Percentiles rank a stretch among this genome's conserved stretches.
phyloP scores from a whole-genome alignment of 1,139 yeast genomes.

The Candida pseudocylindracea region DNA sequence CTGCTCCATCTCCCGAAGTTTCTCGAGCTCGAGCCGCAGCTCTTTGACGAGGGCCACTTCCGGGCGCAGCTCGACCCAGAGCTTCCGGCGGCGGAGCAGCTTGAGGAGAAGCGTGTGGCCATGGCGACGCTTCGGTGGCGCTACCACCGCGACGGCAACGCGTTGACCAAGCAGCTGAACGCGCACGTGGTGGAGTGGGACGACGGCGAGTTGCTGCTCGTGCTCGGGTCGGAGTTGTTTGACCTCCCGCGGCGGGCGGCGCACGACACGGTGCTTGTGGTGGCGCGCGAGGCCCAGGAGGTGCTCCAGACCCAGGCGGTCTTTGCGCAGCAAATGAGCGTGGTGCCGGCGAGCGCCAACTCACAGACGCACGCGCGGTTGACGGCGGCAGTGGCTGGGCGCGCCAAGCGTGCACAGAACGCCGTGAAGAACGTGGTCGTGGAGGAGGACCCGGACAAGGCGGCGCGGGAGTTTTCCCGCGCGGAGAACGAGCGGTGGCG shows the following conservation, averaged over 20 bases:
- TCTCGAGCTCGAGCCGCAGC: too few species aligned
- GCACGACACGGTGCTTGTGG: constrained; percentile 51
- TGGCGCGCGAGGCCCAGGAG: constrained; percentile 51
- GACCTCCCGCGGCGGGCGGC: constrained; percentile 51
- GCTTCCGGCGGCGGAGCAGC: too few species aligned
- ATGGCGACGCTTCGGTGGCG: constrained; percentile 89
- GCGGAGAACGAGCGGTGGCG: too few species aligned
- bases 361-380: constrained; percentile 66
- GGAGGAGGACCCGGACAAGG: constrained; percentile 43
- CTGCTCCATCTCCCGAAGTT: too few species aligned
- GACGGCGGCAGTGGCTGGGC: constrained; percentile 46
- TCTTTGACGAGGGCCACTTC: too few species aligned
- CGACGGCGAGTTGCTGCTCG: constrained; percentile 73
- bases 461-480: too few species aligned
- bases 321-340: constrained; percentile 35
- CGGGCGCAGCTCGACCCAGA: too few species aligned
- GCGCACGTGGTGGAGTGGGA: constrained; percentile 87
- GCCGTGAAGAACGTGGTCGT: constrained; percentile 46
- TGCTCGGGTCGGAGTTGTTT: constrained; percentile 72
- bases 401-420: constrained; percentile 37
- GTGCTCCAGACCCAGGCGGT: constrained; percentile 34
- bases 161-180: constrained; percentile 63
- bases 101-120: constrained; percentile 31
- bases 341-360: constrained; percentile 73
- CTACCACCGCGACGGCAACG: constrained; percentile 43